Conservation (phyloP, 2,329 filamentous ascomycete genomes). For the Xylariomycetidae sp. region DNA sequence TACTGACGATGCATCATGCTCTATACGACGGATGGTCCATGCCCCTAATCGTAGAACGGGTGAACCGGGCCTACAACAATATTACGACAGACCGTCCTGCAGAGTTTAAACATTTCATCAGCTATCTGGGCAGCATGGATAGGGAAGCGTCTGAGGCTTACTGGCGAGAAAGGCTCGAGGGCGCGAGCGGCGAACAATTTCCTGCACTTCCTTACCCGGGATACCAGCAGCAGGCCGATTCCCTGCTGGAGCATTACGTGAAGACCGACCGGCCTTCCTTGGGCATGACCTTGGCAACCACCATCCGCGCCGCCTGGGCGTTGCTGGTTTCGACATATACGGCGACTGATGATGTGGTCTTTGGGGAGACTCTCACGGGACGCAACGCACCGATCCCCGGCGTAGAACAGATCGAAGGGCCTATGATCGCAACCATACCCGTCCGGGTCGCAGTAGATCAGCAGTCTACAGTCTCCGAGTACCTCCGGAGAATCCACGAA, state of each 20-base stretch:
- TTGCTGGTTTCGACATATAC: slow-evolving; percentile 50
- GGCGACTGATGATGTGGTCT: slow-evolving; percentile 48
- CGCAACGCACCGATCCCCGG: slow-evolving; percentile 45
- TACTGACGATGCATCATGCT: slow-evolving; percentile 52
- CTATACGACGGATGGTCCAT: slow-evolving; percentile 55
- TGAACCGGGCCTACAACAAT: slow-evolving; percentile 40
- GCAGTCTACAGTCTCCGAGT: slow-evolving; percentile 41
- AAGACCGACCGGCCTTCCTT: slow-evolving; percentile 26
- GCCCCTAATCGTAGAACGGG: slow-evolving; percentile 43
- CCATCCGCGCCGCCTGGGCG: slow-evolving; percentile 57
- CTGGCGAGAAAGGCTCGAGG: slow-evolving; percentile 42
- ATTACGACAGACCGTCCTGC: slow-evolving; percentile 29
- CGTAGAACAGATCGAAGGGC: slow-evolving; percentile 52
- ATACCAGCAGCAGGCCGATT: slow-evolving; percentile 48
- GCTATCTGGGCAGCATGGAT: slow-evolving; percentile 38
- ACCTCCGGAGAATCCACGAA: slow-evolving; percentile 52
- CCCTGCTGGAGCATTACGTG: slow-evolving; percentile 49
- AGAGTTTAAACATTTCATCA: slow-evolving; percentile 46
- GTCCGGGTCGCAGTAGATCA: slow-evolving; percentile 44
- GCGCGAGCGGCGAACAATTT: slow-evolving; percentile 42
- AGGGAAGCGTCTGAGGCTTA: slow-evolving; percentile 36
- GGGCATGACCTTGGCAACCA: slow-evolving; percentile 48
- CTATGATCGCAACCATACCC: slow-evolving; percentile 58
- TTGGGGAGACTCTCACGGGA: slow-evolving; percentile 56
- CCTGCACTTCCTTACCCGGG: slow-evolving; percentile 41